phyloP scores from a whole-genome alignment of 2,329 filamentous ascomycete genomes.

The Tolypocladium album region DNA sequence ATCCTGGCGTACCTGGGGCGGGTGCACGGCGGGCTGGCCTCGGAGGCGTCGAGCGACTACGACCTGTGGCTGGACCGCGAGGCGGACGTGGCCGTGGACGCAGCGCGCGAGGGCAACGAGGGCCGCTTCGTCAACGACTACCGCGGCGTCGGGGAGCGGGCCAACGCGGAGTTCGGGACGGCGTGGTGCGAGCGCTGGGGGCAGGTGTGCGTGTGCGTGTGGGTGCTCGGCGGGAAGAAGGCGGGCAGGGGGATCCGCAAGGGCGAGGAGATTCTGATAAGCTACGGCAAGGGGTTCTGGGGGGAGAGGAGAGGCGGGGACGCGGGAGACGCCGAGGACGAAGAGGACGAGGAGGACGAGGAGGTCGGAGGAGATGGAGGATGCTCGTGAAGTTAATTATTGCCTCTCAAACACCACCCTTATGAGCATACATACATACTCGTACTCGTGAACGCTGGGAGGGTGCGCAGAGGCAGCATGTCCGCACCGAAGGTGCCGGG shows the following conservation, averaged over 20 bases:
- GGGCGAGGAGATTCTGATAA: slow-evolving; percentile 55
- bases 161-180: slow-evolving; percentile 49
- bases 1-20: slow-evolving; percentile 53
- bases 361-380: no score
- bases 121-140: slow-evolving; percentile 59
- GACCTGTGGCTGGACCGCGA: slow-evolving; percentile 53
- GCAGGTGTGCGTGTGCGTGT: slow-evolving; percentile 47
- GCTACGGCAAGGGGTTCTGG: slow-evolving; percentile 61
- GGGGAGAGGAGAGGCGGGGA: slow-evolving; percentile 21
- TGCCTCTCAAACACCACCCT: no score
- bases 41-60: slow-evolving; percentile 37
- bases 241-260: slow-evolving; percentile 27
- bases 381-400: no score
- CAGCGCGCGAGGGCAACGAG: slow-evolving; percentile 47
- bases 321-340: no score
- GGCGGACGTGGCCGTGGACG: slow-evolving; percentile 48
- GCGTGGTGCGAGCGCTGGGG: slow-evolving; percentile 42
- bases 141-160: slow-evolving; percentile 40
- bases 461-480: no score
- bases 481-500: no score
- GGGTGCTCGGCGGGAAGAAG: slow-evolving; percentile 31
- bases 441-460: no score
- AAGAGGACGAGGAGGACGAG: no score
- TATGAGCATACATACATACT: no score
- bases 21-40: slow-evolving; percentile 29